phyloP scores from a whole-genome alignment of 345 rosid species.

The Xanthoceras sorbifolium region DNA sequence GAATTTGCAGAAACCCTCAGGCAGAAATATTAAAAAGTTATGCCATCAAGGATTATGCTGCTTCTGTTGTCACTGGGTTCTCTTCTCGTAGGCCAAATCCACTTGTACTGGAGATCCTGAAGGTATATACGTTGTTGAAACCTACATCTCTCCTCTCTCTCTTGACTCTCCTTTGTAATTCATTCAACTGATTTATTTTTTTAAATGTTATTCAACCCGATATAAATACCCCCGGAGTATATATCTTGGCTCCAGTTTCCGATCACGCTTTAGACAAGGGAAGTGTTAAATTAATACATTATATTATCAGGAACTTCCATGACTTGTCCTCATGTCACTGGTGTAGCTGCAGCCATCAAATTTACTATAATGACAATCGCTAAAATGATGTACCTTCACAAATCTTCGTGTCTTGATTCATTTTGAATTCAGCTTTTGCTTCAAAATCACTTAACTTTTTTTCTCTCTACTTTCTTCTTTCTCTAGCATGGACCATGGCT shows the following conservation, averaged over 20 bases:
- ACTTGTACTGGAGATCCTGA: constrained; percentile 3
- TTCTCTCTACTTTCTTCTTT: constrained; percentile 15
- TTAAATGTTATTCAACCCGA: constrained; percentile 34
- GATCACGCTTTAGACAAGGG: constrained; percentile 10
- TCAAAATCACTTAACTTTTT: not conserved
- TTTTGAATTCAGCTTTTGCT: not conserved
- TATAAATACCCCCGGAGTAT: constrained; percentile 40
- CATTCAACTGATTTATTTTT: not conserved
- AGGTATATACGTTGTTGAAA: not conserved
- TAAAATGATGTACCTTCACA: too few species aligned
- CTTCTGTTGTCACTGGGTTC: constrained; percentile 18
- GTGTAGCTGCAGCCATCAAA: too few species aligned
- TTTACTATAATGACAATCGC: too few species aligned
- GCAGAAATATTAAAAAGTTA: constrained; percentile 26
- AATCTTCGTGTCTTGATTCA: not conserved
- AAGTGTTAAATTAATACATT: constrained; percentile 26
- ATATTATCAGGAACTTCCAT: too few species aligned
- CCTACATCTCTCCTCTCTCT: too few species aligned
- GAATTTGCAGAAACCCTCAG: constrained; percentile 4
- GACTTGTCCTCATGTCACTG: too few species aligned
- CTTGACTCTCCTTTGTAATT: too few species aligned
- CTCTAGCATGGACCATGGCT: constrained; percentile 39
- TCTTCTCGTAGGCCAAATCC: constrained; percentile 20
- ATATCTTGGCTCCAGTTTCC: constrained; percentile 36
- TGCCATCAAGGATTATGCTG: not conserved